Evolutionary conservation across 805 yeast genomes (phyloP).

Genomic region (Metschnikowia dekortorum): DNA sequence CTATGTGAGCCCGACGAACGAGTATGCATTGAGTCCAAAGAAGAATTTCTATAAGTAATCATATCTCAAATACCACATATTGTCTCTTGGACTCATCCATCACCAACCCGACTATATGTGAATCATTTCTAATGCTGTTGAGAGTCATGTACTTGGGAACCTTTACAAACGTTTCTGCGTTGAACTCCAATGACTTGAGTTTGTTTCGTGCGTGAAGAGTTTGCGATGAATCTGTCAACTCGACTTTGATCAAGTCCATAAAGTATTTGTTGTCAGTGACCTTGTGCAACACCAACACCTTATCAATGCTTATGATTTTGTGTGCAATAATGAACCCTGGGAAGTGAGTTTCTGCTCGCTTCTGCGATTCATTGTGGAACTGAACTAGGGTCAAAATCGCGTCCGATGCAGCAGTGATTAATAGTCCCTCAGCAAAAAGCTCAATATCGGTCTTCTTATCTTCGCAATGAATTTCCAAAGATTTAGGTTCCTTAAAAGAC

Average conservation of each 20-base stretch:
- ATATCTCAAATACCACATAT: conserved; percentile 37
- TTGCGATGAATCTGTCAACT: not conserved
- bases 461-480: conserved; percentile 7
- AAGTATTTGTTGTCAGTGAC: not conserved
- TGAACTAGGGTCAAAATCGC: conserved; percentile 1
- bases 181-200: conserved; percentile 12
- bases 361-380: not conserved
- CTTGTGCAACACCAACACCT: conserved; percentile 8
- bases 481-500: conserved; percentile 10
- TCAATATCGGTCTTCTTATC: conserved; percentile 3
- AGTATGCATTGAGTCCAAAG: conserved; percentile 23
- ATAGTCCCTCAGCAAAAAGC: not conserved
- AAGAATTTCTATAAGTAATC: conserved; percentile 26
- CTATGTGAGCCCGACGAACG: conserved; percentile 18
- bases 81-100: conserved; percentile 37
- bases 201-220: conserved; percentile 5
- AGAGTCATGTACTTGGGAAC: conserved; percentile 30
- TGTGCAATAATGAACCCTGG: conserved; percentile 6
- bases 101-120: conserved; percentile 30
- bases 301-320: conserved; percentile 5
- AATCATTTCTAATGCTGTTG: conserved; percentile 20
- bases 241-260: conserved; percentile 4
- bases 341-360: not conserved
- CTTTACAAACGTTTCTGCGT: conserved; percentile 6
- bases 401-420: conserved; percentile 6